Evolutionary conservation across 768 basidiomycete genomes (phyloP).

Genomic region (Leucocoprinus leucothites): DNA sequence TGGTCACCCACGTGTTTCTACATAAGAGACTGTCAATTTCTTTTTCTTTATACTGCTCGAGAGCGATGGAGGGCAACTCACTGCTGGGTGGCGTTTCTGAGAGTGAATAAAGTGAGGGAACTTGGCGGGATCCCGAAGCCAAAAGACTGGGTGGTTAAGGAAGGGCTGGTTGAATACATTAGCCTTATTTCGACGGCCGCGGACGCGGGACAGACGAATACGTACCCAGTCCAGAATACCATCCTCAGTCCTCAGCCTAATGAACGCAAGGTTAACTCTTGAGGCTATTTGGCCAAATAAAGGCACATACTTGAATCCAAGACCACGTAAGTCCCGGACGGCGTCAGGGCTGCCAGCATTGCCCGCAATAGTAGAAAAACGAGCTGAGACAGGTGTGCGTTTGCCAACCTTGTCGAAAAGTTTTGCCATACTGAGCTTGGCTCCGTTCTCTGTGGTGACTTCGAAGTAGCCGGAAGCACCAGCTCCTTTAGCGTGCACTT

Average conservation of each 20-base stretch:
- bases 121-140: slow-evolving; percentile 42
- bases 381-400: slow-evolving; percentile 33
- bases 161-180: too few relatives aligned
- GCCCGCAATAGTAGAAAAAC: slow-evolving; percentile 58
- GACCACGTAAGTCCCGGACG: slow-evolving; percentile 50
- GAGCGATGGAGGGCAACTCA: slow-evolving; percentile 22
- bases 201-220: background rate
- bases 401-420: slow-evolving; percentile 28
- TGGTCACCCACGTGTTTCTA: slow-evolving; percentile 1
- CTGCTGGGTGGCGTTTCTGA: slow-evolving; percentile 48
- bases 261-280: slow-evolving; percentile 19
- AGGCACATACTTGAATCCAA: slow-evolving; percentile 16
- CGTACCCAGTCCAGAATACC: slow-evolving; percentile 30
- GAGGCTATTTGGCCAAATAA: too few relatives aligned
- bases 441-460: slow-evolving; percentile 21
- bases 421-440: slow-evolving; percentile 28
- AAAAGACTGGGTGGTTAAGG: slow-evolving; percentile 36
- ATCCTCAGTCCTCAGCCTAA: slow-evolving; percentile 30
- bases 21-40: too few relatives aligned
- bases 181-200: too few relatives aligned
- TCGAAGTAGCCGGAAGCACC: slow-evolving; percentile 54
- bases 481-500: slow-evolving; percentile 33
- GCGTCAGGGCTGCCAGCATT: slow-evolving; percentile 46
- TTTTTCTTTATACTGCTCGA: too few relatives aligned
- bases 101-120: slow-evolving; percentile 48